Evolutionary conservation across 768 basidiomycete genomes (phyloP), one percentile per base, ranked within the genome.

Genomic region (Hericium rajendrae): DNA sequence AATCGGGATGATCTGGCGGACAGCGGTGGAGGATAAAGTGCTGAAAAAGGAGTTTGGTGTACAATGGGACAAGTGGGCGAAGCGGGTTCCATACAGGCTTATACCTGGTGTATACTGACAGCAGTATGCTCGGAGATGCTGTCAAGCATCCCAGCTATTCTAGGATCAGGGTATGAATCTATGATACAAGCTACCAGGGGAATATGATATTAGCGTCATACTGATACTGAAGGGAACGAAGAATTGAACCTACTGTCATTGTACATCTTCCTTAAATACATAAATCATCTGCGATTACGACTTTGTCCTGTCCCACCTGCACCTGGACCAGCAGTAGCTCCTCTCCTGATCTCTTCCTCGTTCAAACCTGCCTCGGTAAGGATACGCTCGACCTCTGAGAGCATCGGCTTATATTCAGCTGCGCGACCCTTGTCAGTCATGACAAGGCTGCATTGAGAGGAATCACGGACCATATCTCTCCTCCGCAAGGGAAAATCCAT

Each of bases 361-460:
- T 94, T 89, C 53, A 94, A 69, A 0, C 91, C 92, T 0, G 93
- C 91, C 63, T 91, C 90, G 10, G 79, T 81, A 53, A 92, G 69
- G 46, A 94, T 93, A 62, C 79, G 85, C 66, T 91, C 90, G 2
- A 93, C 86, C 66, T 94, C 88, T 60, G 84, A 74, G 16, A 94
- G 69, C 6, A 90, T 78, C 0, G 91, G 93, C 64, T 91, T 89
- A 66, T 95, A 95, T 38, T 74, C 75, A n/a, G 72, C 88, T 90
- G 57, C 20, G 37, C 1, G 28, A 52, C 11, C 11, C 15, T 12
- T 48, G n/a, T 12, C 16, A 13, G 32, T 13, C 15, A 39, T 20
- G 6, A 20, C 38, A 20, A 18, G 38, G 51, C 40, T 26, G 4
- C 22, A 37, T 41, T 18, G n/a, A 53, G 18, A 52, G 40, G 32